Evolutionary conservation across 495 filamentous ascomycete species (phyloP).

Genomic region (Xylaria longipes): DNA sequence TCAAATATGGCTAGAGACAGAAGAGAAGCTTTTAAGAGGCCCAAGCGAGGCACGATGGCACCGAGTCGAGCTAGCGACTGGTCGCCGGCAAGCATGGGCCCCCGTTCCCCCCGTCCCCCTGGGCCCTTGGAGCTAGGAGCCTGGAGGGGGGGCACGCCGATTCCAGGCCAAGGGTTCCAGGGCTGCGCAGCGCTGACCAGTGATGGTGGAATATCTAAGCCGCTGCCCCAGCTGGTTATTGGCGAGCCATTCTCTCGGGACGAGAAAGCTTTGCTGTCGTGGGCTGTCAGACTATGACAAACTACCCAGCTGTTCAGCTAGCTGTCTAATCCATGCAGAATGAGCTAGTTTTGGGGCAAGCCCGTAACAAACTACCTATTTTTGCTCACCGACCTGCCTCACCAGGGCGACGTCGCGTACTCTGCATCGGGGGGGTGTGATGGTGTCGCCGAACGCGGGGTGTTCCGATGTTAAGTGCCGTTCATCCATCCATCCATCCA

Average conservation of each 20-base stretch:
- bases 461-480: constrained; percentile 3
- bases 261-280: constrained; percentile 7
- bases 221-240: constrained; percentile 16
- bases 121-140: neutral
- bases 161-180: constrained; percentile 24
- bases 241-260: constrained; percentile 24
- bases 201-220: constrained; percentile 7
- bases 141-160: constrained; percentile 11
- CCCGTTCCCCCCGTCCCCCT: neutral
- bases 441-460: constrained; percentile 2
- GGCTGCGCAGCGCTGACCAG: constrained; percentile 18
- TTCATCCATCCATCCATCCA: constrained; percentile 2
- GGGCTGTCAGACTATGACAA: neutral
- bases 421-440: neutral
- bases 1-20: constrained; percentile 20
- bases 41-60: constrained; percentile 24
- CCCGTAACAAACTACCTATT: neutral
- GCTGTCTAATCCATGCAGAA: constrained; percentile 15
- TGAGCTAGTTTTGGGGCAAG: constrained; percentile 6
- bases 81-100: constrained; percentile 16
- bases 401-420: neutral
- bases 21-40: constrained; percentile 24
- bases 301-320: constrained; percentile 1
- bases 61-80: constrained; percentile 16
- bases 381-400: constrained; percentile 23